Percentiles rank a stretch among this genome's conserved stretches.
Conservation (phyloP, 352 stramenopile species). For the Pythium coloratum region DNA sequence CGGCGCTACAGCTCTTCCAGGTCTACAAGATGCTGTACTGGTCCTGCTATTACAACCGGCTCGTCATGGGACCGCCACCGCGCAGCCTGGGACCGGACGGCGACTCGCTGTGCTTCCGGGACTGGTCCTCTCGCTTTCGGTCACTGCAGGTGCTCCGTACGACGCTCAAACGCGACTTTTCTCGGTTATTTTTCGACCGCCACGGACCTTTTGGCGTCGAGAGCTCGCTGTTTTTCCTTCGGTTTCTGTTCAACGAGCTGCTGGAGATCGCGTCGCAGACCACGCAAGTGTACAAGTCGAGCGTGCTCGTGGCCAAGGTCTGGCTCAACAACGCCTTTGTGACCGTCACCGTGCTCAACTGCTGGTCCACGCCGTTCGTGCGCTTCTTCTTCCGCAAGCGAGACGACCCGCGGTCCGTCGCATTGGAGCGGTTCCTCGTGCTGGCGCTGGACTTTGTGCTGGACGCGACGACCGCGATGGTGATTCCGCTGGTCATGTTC, state of each 20-base stretch:
- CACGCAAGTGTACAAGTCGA: constrained; percentile 20
- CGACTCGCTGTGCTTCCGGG: background rate
- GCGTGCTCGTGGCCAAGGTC: constrained; percentile 14
- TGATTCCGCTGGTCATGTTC: constrained; percentile 27
- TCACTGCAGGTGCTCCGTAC: background rate
- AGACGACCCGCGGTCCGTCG: background rate
- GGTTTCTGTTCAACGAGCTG: constrained; percentile 12
- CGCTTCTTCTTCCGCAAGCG: background rate
- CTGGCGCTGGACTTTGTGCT: constrained; percentile 21
- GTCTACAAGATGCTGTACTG: constrained; percentile 17
- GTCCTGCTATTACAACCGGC: constrained; percentile 19
- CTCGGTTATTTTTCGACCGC: constrained; percentile 13
- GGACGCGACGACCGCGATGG: constrained; percentile 21
- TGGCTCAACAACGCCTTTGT: constrained; percentile 30
- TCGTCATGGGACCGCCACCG: background rate
- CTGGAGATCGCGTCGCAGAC: constrained; percentile 21
- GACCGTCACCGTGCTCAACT: constrained; percentile 17
- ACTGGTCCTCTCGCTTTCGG: background rate
- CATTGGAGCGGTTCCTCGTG: constrained; percentile 22
- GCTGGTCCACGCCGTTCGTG: constrained; percentile 16
- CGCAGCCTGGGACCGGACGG: background rate
- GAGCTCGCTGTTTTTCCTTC: constrained; percentile 17
- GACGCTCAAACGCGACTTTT: constrained; percentile 6
- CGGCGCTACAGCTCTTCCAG: background rate
- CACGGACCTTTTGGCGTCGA: constrained; percentile 25